Percentiles rank a stretch among this genome's conserved stretches.
Evolutionary conservation across 768 basidiomycete species (phyloP).

Genomic region (Chalciporus pseudorubinellus): DNA sequence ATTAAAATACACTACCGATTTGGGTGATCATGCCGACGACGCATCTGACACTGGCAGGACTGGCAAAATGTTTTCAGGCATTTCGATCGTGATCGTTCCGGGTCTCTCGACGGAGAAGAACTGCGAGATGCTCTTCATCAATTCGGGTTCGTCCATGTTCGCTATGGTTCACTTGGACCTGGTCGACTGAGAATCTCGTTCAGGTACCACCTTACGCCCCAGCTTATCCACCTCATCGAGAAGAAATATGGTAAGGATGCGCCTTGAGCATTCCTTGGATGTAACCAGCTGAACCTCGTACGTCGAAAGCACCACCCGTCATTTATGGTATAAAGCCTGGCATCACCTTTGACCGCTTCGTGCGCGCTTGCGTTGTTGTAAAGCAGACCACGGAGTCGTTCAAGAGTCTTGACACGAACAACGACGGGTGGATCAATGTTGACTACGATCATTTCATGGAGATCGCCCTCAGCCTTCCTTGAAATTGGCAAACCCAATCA

Average conservation of each 20-base stretch:
- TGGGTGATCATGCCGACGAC: neutral
- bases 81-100: slow-evolving; percentile 83
- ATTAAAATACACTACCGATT: too few relatives aligned
- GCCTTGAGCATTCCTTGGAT: neutral
- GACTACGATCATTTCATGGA: slow-evolving; percentile 57
- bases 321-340: slow-evolving; percentile 43
- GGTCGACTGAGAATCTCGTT: neutral
- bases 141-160: slow-evolving; percentile 55
- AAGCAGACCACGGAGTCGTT: slow-evolving; percentile 77
- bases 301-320: slow-evolving; percentile 47
- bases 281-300: neutral
- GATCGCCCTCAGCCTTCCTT: slow-evolving; percentile 46
- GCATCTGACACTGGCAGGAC: slow-evolving; percentile 43
- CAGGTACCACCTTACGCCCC: slow-evolving; percentile 68
- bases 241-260: slow-evolving; percentile 72
- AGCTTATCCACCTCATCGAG: slow-evolving; percentile 61
- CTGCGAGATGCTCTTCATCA: slow-evolving; percentile 65
- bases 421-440: slow-evolving; percentile 52
- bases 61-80: slow-evolving; percentile 84
- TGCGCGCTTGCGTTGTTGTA: slow-evolving; percentile 79
- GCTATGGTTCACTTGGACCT: neutral
- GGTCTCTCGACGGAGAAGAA: slow-evolving; percentile 71
- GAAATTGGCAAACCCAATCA: slow-evolving; percentile 10
- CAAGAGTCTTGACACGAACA: slow-evolving; percentile 59
- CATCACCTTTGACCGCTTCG: slow-evolving; percentile 84